A percentile compares a stretch with the other conserved stretches of the same genome.
Conservation (phyloP, 805 yeast species). For the Maudiozyma pseudohumilis region DNA sequence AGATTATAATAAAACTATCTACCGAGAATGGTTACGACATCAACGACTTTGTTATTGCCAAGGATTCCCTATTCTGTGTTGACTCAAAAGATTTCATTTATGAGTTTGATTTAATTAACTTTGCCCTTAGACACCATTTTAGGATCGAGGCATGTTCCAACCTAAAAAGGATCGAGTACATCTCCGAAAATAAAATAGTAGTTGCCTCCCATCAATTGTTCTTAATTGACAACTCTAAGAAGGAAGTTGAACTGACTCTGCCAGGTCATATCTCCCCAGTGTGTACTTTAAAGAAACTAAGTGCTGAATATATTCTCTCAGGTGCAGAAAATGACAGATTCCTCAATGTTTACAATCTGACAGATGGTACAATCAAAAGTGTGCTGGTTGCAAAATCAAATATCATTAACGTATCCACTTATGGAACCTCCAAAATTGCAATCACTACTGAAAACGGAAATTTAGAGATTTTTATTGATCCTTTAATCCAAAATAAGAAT, state of each 20-base stretch:
- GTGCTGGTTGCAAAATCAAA: conserved; percentile 67
- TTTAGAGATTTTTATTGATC: conserved; percentile 60
- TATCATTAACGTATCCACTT: conserved; percentile 36
- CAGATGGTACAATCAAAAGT: conserved; percentile 32
- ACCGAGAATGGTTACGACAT: conserved; percentile 40
- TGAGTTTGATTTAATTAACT: conserved; percentile 50
- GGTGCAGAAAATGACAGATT: conserved; percentile 76
- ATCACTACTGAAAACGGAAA: conserved; percentile 67
- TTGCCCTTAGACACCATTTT: conserved; percentile 34
- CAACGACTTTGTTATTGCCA: conserved; percentile 34
- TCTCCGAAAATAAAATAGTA: conserved; percentile 31
- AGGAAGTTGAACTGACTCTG: conserved; percentile 38
- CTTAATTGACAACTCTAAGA: conserved; percentile 36
- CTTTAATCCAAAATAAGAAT: conserved; percentile 30
- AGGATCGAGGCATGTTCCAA: conserved; percentile 28
- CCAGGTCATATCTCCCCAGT: conserved; percentile 76
- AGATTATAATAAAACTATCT: conserved; percentile 42
- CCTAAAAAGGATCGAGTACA: conserved; percentile 22
- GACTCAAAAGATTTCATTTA: conserved; percentile 49
- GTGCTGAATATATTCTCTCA: conserved; percentile 44
- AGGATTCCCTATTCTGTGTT: conserved; percentile 44
- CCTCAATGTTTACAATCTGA: conserved; percentile 50
- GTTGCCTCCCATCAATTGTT: conserved; percentile 60
- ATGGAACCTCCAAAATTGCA: conserved; percentile 23
- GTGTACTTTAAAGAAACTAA: conserved; percentile 33